These are phyloP conservation scores for Monilinia fructigena DNA, from an alignment of 2,329 filamentous ascomycete species.

Conservation along the genomic window DNA sequence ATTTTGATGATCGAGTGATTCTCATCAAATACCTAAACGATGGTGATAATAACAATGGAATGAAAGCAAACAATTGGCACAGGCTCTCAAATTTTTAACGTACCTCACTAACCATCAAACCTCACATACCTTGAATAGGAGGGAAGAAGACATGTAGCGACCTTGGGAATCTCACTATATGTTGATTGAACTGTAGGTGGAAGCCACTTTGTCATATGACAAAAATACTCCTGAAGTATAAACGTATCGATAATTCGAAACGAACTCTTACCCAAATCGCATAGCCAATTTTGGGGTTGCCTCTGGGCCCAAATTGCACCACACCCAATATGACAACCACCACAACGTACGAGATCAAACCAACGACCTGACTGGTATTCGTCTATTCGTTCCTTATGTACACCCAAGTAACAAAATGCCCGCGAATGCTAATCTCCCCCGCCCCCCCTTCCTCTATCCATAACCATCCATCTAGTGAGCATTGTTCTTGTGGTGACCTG, in stretches of 20 bases:
- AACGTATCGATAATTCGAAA: background rate
- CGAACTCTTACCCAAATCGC: background rate
- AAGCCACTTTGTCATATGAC: background rate
- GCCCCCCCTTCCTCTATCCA: background rate
- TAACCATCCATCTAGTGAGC: constrained; percentile 69
- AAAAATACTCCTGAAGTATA: background rate
- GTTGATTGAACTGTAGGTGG: background rate
- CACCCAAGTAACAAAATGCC: constrained; percentile 28
- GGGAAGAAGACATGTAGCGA: background rate
- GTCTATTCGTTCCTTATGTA: constrained; percentile 37
- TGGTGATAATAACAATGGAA: background rate
- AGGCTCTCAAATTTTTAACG: background rate
- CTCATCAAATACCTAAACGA: background rate
- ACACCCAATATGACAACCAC: constrained; percentile 12
- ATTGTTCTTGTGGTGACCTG: constrained; percentile 99
- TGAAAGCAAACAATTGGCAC: background rate
- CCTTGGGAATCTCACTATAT: background rate
- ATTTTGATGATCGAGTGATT: background rate
- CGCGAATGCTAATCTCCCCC: constrained; percentile 14
- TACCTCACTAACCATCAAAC: background rate
- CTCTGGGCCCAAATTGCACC: background rate
- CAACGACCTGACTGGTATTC: constrained; percentile 24
- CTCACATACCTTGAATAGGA: background rate
- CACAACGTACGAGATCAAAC: background rate
- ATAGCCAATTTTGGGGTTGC: background rate